Percentiles rank a stretch among this genome's conserved stretches.
phyloP scores from a whole-genome alignment of 192 early-diverging fungal species.

The Chytriomyces sp. region DNA sequence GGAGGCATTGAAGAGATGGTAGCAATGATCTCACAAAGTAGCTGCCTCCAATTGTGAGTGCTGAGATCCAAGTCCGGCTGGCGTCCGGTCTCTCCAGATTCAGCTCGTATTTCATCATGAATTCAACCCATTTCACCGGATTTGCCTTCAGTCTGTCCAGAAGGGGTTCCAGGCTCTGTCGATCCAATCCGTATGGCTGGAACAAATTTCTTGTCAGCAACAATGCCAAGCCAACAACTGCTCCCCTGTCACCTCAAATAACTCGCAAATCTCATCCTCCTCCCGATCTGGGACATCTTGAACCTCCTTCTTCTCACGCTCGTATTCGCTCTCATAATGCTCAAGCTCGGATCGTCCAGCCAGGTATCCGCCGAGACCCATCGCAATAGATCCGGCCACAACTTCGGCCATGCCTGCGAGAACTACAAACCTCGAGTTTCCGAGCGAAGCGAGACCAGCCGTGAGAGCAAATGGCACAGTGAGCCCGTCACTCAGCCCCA shows the following conservation, averaged over 20 bases:
- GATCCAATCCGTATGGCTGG: slow-evolving; percentile 62
- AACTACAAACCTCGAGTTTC: slow-evolving; percentile 59
- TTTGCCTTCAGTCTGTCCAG: slow-evolving; percentile 55
- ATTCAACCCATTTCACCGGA: slow-evolving; percentile 66
- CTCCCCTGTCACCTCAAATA: slow-evolving; percentile 43
- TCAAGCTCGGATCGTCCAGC: slow-evolving; percentile 66
- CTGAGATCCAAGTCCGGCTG: slow-evolving; percentile 60
- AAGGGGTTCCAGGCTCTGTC: slow-evolving; percentile 56
- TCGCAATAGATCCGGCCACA: slow-evolving; percentile 38
- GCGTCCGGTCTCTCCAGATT: slow-evolving; percentile 63
- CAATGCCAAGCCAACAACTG: not conserved
- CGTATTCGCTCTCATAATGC: slow-evolving; percentile 65
- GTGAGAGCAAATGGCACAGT: slow-evolving; percentile 71
- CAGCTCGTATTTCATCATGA: slow-evolving; percentile 78
- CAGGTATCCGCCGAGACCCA: slow-evolving; percentile 70
- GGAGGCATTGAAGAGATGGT: not conserved
- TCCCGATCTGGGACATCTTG: slow-evolving; percentile 57
- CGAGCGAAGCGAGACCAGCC: slow-evolving; percentile 63
- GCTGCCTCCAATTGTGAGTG: slow-evolving; percentile 62
- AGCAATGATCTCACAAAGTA: slow-evolving; percentile 51
- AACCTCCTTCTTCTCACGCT: slow-evolving; percentile 60
- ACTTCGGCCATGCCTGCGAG: slow-evolving; percentile 61
- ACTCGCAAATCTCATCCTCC: slow-evolving; percentile 66
- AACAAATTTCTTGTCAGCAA: not conserved
- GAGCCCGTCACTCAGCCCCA: slow-evolving; percentile 51